Evolutionary conservation across 23 red algal species (phyloP).

Genomic region (Cyanidioschyzon merolae): DNA sequence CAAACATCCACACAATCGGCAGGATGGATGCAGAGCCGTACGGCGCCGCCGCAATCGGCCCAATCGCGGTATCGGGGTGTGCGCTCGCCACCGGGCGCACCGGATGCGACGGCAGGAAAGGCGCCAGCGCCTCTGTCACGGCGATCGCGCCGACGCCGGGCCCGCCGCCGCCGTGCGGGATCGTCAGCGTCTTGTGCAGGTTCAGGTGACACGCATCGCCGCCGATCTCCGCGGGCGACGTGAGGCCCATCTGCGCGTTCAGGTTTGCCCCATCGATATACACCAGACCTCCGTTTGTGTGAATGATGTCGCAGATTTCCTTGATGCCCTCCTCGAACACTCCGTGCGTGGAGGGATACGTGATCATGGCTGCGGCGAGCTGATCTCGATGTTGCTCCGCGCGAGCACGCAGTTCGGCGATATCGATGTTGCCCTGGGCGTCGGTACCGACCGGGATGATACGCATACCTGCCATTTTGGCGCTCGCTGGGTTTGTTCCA

Average conservation of each 20-base stretch:
- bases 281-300: constrained; percentile 87
- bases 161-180: constrained; percentile 95
- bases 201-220: constrained; percentile 98
- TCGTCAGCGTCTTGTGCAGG: constrained; percentile 99
- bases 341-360: constrained; percentile 95
- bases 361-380: constrained; percentile 86
- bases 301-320: constrained; percentile 82
- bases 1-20: constrained; percentile 97
- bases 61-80: constrained; percentile 32
- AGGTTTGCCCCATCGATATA: constrained; percentile 99
- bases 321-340: constrained; percentile 96
- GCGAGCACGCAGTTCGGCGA: constrained; percentile 77
- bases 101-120: constrained; percentile 91
- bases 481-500: constrained; percentile 90
- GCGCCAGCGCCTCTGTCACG: constrained; percentile 82
- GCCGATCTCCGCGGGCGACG: constrained; percentile 92
- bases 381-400: constrained; percentile 89
- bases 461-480: constrained; percentile 86
- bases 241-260: constrained; percentile 91
- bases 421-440: constrained; percentile 74
- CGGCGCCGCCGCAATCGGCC: constrained; percentile 70
- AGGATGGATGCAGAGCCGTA: constrained; percentile 95
- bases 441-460: constrained; percentile 81
- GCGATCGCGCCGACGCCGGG: constrained; percentile 98
- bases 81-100: constrained; percentile 45